Conservation (phyloP, 2,329 filamentous ascomycete species). For the Metarhizium guizhouense region DNA sequence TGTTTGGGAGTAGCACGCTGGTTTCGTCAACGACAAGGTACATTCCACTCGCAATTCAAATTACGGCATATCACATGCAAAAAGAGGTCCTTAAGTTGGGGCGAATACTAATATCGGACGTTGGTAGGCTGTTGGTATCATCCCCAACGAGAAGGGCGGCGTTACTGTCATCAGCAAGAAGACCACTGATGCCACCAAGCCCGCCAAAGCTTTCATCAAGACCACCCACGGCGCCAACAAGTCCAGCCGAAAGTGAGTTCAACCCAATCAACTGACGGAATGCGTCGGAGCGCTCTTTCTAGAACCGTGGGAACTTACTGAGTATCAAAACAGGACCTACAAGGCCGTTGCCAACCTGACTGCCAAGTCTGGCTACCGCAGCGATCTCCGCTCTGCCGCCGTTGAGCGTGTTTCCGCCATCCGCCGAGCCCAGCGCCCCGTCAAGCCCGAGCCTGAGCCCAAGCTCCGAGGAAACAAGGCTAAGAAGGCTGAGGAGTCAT, state of each 20-base stretch:
- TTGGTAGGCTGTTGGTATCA: constrained; percentile 70
- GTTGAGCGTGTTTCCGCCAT: constrained; percentile 83
- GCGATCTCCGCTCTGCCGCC: constrained; percentile 67
- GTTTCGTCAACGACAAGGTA: constrained; percentile 93
- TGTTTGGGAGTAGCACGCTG: constrained; percentile 58
- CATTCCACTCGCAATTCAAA: constrained; percentile 3
- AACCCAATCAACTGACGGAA: neutral
- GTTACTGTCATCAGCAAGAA: constrained; percentile 83
- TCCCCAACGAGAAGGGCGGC: constrained; percentile 66
- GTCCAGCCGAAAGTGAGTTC: constrained; percentile 58
- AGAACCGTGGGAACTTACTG: neutral
- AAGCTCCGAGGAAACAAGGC: constrained; percentile 78
- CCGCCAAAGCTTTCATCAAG: constrained; percentile 55
- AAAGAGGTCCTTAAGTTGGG: constrained; percentile 1
- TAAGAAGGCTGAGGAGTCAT: constrained; percentile 52
- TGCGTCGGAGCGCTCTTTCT: constrained; percentile 9
- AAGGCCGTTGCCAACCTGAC: constrained; percentile 74
- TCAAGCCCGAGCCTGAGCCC: constrained; percentile 63
- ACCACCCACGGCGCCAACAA: constrained; percentile 64
- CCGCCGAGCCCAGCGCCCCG: constrained; percentile 66
- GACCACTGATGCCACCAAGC: constrained; percentile 60
- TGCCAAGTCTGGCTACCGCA: constrained; percentile 78
- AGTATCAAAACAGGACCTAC: constrained; percentile 60
- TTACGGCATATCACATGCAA: neutral
- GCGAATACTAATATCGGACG: constrained; percentile 12